A percentile compares a stretch with the other conserved stretches of the same genome.
Conservation (phyloP, 371 early-diverging fungal genomes). For the Saksenaea vasiformis region DNA sequence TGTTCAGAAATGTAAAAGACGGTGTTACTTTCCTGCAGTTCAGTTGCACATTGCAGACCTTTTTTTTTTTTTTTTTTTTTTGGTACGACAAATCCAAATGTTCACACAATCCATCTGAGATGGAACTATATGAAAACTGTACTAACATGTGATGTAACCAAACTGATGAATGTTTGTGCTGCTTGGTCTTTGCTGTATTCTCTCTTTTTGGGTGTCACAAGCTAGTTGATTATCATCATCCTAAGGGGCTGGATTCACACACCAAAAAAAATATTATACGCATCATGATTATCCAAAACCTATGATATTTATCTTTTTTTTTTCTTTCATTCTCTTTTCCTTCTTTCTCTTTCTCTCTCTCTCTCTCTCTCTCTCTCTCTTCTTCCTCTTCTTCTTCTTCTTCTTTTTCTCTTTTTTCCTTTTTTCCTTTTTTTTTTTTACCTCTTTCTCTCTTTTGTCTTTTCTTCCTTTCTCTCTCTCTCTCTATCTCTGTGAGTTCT, state of each 20-base stretch:
- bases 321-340: no score
- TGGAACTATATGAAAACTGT: neutral
- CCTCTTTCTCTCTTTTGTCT: neutral
- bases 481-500: neutral
- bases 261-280: neutral
- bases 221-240: neutral
- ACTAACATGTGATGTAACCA: neutral
- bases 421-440: conserved; percentile 3
- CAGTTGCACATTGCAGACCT: neutral
- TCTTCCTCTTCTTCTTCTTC: neutral
- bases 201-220: neutral
- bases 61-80: no score
- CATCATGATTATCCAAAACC: no score
- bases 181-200: neutral
- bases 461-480: neutral
- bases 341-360: no score
- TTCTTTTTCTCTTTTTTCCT: neutral
- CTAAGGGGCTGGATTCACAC: neutral
- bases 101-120: conserved; percentile 2
- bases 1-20: neutral
- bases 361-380: neutral
- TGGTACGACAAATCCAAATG: neutral
- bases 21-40: neutral
- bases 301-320: no score
- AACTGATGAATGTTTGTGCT: neutral